A percentile compares a stretch with the other conserved stretches of the same genome.
Conservation (phyloP, 129 eudicot genomes). For the Pittosporum tobira region DNA sequence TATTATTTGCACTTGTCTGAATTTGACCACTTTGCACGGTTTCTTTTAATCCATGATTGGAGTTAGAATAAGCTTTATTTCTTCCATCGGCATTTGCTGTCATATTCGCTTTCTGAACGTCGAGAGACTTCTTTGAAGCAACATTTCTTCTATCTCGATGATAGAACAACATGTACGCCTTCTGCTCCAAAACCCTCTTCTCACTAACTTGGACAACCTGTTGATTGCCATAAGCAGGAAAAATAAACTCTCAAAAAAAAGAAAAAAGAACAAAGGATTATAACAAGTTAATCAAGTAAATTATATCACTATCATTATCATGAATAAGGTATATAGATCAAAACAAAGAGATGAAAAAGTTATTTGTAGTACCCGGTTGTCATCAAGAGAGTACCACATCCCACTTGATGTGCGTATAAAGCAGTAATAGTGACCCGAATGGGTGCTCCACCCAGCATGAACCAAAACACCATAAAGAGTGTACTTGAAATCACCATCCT, state of each 20-base stretch:
- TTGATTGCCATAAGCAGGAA: constrained; percentile 1
- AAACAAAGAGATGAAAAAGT: no score
- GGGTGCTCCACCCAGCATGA: constrained; percentile 99
- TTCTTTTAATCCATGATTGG: constrained; percentile 28
- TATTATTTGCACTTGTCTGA: constrained; percentile 20
- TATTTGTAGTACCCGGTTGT: constrained; percentile 56
- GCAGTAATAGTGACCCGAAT: constrained; percentile 92
- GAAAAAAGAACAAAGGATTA: background rate
- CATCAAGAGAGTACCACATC: constrained; percentile 91
- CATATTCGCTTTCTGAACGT: constrained; percentile 40
- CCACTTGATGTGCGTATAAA: constrained; percentile 91
- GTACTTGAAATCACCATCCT: constrained; percentile 90
- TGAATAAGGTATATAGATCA: no score
- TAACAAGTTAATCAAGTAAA: background rate
- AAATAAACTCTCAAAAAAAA: background rate
- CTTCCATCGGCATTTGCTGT: constrained; percentile 29
- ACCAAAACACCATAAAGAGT: constrained; percentile 93
- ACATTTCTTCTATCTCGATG: constrained; percentile 44
- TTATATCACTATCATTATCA: background rate
- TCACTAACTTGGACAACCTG: constrained; percentile 88
- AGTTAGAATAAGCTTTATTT: constrained; percentile 11
- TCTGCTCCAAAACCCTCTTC: constrained; percentile 76
- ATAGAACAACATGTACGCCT: constrained; percentile 91
- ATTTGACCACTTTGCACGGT: constrained; percentile 12
- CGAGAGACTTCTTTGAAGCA: constrained; percentile 33